These are phyloP conservation scores for Kluyveromyces sp. DNA, from an alignment of 1,139 yeast species.

Conservation along the genomic window DNA sequence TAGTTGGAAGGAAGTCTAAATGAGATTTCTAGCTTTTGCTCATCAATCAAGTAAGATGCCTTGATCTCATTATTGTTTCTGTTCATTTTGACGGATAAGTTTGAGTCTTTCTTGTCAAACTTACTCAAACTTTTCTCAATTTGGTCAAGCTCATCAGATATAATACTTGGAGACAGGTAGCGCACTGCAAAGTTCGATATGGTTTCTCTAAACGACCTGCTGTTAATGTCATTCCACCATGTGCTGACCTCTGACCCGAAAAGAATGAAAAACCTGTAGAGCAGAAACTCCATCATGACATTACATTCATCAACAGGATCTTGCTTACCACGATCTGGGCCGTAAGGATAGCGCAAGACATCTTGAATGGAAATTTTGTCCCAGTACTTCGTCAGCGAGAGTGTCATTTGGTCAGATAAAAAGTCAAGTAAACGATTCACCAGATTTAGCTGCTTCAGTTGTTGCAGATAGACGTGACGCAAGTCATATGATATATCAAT, in stretches of 20 bases:
- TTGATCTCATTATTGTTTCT: conserved; percentile 60
- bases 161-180: conserved; percentile 58
- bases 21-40: conserved; percentile 76
- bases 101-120: conserved; percentile 42
- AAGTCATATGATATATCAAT: conserved; percentile 59
- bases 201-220: conserved; percentile 38
- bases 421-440: conserved; percentile 44
- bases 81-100: conserved; percentile 57
- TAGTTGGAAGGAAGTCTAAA: conserved; percentile 64
- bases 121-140: conserved; percentile 40
- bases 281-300: conserved; percentile 45
- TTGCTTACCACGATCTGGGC: conserved; percentile 19
- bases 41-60: conserved; percentile 75
- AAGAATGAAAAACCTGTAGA: conserved; percentile 49
- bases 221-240: conserved; percentile 57
- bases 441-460: conserved; percentile 43
- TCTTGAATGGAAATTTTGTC: conserved; percentile 25
- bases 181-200: conserved; percentile 59
- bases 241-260: conserved; percentile 62
- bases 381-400: conserved; percentile 33
- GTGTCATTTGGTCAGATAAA: conserved; percentile 41
- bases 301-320: conserved; percentile 34
- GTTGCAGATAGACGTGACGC: conserved; percentile 52
- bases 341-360: conserved; percentile 9
- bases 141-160: conserved; percentile 50